Conservation (phyloP, 768 basidiomycete genomes). For the Leccinum rimulosum region DNA sequence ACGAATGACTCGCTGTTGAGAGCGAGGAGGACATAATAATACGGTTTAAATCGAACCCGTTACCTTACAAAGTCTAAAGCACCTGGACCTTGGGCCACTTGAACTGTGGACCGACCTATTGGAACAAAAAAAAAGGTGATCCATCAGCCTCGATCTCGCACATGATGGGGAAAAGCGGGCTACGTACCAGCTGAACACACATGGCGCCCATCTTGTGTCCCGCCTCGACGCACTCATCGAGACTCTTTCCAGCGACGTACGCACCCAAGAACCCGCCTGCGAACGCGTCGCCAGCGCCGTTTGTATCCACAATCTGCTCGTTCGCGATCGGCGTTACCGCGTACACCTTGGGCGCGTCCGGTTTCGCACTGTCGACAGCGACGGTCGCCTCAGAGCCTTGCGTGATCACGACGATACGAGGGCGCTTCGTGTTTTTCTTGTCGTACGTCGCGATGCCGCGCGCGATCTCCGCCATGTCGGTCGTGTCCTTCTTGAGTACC, state of each 20-base stretch:
- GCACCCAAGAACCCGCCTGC: slow-evolving; percentile 95
- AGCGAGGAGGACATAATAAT: slow-evolving; percentile 28
- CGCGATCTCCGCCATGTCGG: slow-evolving; percentile 68
- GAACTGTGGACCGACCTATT: slow-evolving; percentile 54
- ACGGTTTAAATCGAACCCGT: not conserved
- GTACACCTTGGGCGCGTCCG: slow-evolving; percentile 51
- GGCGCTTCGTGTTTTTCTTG: slow-evolving; percentile 70
- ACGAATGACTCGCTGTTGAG: slow-evolving; percentile 36
- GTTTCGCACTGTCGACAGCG: slow-evolving; percentile 60
- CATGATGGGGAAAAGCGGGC: not conserved
- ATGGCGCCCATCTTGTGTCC: slow-evolving; percentile 87
- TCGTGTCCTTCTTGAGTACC: slow-evolving; percentile 63
- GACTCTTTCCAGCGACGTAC: slow-evolving; percentile 68
- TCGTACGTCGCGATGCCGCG: slow-evolving; percentile 67
- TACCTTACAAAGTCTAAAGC: slow-evolving; percentile 25
- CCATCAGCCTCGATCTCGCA: not conserved
- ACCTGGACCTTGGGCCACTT: slow-evolving; percentile 56
- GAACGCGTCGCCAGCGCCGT: slow-evolving; percentile 97
- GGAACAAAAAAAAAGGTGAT: not conserved
- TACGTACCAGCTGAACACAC: slow-evolving; percentile 73
- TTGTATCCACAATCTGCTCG: slow-evolving; percentile 87
- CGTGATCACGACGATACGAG: slow-evolving; percentile 87
- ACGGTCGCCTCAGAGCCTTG: slow-evolving; percentile 82
- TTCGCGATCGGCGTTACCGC: slow-evolving; percentile 55
- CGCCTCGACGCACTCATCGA: slow-evolving; percentile 75